These are phyloP conservation scores for Dictyostelium firmibasis DNA, from an alignment of 78 protist genomes.

Conservation along the genomic window DNA sequence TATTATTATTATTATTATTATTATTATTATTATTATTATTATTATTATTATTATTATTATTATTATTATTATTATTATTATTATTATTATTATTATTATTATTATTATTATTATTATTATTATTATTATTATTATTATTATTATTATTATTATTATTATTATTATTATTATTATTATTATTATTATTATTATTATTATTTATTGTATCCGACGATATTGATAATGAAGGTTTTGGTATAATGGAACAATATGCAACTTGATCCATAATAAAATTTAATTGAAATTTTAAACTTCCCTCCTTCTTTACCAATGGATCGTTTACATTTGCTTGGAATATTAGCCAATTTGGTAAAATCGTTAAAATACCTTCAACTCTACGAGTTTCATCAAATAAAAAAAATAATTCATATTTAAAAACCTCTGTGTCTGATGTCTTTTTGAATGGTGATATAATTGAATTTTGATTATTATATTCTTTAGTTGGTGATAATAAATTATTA, in stretches of 20 bases:
- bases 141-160: neutral
- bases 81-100: too few species aligned
- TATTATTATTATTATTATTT: too few species aligned
- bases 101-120: neutral
- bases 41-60: neutral
- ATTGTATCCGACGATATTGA: neutral
- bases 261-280: constrained; percentile 59
- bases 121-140: neutral
- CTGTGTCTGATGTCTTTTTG: neutral
- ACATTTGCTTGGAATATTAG: constrained; percentile 55
- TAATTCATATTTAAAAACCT: constrained; percentile 33
- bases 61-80: neutral
- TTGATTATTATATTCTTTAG: neutral
- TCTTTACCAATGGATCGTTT: constrained; percentile 18
- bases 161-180: neutral
- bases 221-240: constrained; percentile 2
- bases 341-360: constrained; percentile 53
- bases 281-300: constrained; percentile 39
- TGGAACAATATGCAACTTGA: constrained; percentile 12
- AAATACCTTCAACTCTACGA: constrained; percentile 22
- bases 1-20: neutral
- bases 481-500: neutral
- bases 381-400: constrained; percentile 19
- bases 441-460: neutral
- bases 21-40: neutral